Evolutionary conservation across 192 early-diverging fungal genomes (phyloP).

Genomic region (Podila minutissima): DNA sequence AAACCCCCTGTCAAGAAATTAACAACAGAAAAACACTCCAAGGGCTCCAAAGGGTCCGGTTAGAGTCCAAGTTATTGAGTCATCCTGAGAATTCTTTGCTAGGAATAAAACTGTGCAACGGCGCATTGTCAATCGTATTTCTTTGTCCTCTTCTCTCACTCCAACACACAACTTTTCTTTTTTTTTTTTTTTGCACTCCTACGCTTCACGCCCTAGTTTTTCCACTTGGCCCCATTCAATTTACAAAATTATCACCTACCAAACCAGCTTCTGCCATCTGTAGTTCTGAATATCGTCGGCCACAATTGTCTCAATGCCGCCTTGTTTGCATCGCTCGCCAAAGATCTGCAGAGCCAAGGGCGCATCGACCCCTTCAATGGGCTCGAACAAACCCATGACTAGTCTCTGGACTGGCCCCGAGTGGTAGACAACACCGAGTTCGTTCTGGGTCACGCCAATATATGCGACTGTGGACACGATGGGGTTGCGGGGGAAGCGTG

Average conservation of each 20-base stretch:
- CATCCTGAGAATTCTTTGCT: neutral
- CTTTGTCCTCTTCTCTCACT: neutral
- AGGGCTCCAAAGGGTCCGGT: neutral
- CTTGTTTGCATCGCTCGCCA: conserved; percentile 51
- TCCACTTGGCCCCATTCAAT: too few species aligned
- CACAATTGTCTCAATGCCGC: conserved; percentile 49
- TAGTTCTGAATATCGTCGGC: conserved; percentile 67
- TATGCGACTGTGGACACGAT: conserved; percentile 70
- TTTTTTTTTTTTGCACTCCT: too few species aligned
- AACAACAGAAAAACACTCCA: neutral
- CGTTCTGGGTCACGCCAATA: conserved; percentile 69
- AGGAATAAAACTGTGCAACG: too few species aligned
- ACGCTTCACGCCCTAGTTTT: too few species aligned
- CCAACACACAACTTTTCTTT: too few species aligned
- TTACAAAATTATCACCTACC: conserved; percentile 44
- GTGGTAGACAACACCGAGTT: conserved; percentile 62
- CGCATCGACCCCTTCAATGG: conserved; percentile 37
- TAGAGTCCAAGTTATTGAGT: neutral
- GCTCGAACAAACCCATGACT: conserved; percentile 43
- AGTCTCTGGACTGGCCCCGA: conserved; percentile 49
- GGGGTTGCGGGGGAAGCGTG: conserved; percentile 69
- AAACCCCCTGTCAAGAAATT: neutral
- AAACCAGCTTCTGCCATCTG: conserved; percentile 79
- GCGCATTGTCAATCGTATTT: too few species aligned
- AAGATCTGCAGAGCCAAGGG: conserved; percentile 45